Base-by-base conservation (phyloP, 352 stramenopile genomes). In the Pythium apleroticum region DNA sequence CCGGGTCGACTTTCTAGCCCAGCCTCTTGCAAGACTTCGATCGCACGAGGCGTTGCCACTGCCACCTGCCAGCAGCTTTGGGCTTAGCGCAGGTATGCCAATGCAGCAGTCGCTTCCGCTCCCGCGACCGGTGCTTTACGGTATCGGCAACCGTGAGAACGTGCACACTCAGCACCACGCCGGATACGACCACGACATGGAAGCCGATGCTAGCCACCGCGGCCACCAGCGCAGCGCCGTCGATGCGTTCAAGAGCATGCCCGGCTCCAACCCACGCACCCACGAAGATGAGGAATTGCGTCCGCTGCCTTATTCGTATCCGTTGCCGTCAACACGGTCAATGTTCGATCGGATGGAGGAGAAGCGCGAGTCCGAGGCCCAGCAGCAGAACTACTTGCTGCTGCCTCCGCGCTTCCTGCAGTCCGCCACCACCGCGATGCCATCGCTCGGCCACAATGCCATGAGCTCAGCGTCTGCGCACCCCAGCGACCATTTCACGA, bases 1-100 rank as follows among this genome's bases (percentile, higher is more conserved):
- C 12, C 80, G 78, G 35, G 83, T 89, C 57, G 76, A 85, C 62
- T 90, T 88, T 39, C 65, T 90, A 14, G 63, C 84, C 30, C 84
- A 81, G 69, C 72, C 73, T 6, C 22, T 71, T 17, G 24, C 50
- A 46, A 20, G 52, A 27, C 28, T 63, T 28, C 56, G 30, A 8
- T 39, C 15, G 9, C 57, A 63, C 10, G 61, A 68, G 9, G 30
- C 61, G 0, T 54, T 71, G 24, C 45, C 52, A 17, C 52, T 63
- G n/a, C 63, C 48, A 22, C 37, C 63, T n/a, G 28, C 65, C 24
- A 52, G 55, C 22, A 69, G 46, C 55, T 69, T 69, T 28, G 63
- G 63, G n/a, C 55, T 69, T 1, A 60, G 28, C n/a, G 19, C 60
- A 5, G 52, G 60, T 15, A 53, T 69, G 20, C 8, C 56, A 3